Conservation (phyloP, 495 filamentous ascomycete genomes). For the Cudoniella acicularis region DNA sequence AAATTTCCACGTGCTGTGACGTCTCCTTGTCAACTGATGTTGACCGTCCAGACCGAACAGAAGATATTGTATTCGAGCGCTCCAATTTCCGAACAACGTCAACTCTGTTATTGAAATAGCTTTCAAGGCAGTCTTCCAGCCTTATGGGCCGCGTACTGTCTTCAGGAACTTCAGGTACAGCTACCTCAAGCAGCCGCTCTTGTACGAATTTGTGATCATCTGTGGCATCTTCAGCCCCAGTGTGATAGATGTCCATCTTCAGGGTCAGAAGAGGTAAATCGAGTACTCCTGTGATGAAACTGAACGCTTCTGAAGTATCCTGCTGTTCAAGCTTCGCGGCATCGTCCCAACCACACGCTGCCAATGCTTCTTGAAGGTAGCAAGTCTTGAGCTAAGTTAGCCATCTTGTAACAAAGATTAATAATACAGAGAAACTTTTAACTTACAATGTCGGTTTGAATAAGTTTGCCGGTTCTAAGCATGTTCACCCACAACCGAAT, state of each 20-base stretch:
- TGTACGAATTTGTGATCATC: slow-evolving; percentile 95
- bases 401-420: background rate
- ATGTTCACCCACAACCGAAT: slow-evolving; percentile 91
- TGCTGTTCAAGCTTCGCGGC: slow-evolving; percentile 75
- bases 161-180: slow-evolving; percentile 61
- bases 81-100: slow-evolving; percentile 72
- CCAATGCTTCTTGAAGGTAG: slow-evolving; percentile 75
- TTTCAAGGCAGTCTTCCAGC: slow-evolving; percentile 85
- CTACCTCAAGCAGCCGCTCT: slow-evolving; percentile 87
- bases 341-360: slow-evolving; percentile 89
- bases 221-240: slow-evolving; percentile 71
- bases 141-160: slow-evolving; percentile 57
- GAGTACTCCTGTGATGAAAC: slow-evolving; percentile 85
- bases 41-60: slow-evolving; percentile 9
- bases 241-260: slow-evolving; percentile 93
- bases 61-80: slow-evolving; percentile 21
- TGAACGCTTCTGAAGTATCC: slow-evolving; percentile 92
- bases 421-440: background rate
- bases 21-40: slow-evolving; percentile 7
- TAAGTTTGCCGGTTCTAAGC: slow-evolving; percentile 77
- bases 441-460: slow-evolving; percentile 80
- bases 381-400: slow-evolving; percentile 57
- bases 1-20: slow-evolving; percentile 18
- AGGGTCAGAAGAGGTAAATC: slow-evolving; percentile 84
- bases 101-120: slow-evolving; percentile 92